Conservation (phyloP, 345 rosid genomes). For the Murraya paniculata region DNA sequence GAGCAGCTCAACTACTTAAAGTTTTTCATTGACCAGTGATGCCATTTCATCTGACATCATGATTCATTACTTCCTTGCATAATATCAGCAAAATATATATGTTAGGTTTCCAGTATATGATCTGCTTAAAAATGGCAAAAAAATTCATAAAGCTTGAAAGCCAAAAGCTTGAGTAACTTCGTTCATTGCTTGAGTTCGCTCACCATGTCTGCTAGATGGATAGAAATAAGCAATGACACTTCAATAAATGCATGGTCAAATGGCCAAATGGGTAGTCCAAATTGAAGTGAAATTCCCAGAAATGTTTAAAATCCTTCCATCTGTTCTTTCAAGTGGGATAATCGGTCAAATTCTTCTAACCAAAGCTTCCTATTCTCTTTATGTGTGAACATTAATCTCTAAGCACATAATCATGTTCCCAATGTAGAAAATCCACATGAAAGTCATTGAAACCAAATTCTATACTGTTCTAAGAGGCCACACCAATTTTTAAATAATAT, state of each 20-base stretch:
- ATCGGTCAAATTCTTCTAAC: slow-evolving; percentile 42
- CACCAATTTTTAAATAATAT: not conserved
- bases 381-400: slow-evolving; percentile 31
- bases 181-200: slow-evolving; percentile 34
- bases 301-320: slow-evolving; percentile 13
- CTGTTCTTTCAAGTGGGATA: slow-evolving; percentile 21
- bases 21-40: slow-evolving; percentile 11
- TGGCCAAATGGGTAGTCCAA: slow-evolving; percentile 23
- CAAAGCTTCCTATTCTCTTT: slow-evolving; percentile 43
- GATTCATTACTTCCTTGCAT: not conserved
- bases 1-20: slow-evolving; percentile 37
- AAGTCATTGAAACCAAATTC: slow-evolving; percentile 13
- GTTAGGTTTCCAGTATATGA: not conserved
- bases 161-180: not conserved
- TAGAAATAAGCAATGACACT: slow-evolving; percentile 17
- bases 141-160: not conserved
- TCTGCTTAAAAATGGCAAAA: not conserved
- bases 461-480: not conserved
- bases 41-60: slow-evolving; percentile 9
- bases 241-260: slow-evolving; percentile 30
- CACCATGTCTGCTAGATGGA: slow-evolving; percentile 27
- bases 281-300: slow-evolving; percentile 28
- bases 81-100: not conserved
- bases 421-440: slow-evolving; percentile 21
- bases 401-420: slow-evolving; percentile 21